phyloP scores from a whole-genome alignment of 2,329 filamentous ascomycete species.

The Lojkania enalia region DNA sequence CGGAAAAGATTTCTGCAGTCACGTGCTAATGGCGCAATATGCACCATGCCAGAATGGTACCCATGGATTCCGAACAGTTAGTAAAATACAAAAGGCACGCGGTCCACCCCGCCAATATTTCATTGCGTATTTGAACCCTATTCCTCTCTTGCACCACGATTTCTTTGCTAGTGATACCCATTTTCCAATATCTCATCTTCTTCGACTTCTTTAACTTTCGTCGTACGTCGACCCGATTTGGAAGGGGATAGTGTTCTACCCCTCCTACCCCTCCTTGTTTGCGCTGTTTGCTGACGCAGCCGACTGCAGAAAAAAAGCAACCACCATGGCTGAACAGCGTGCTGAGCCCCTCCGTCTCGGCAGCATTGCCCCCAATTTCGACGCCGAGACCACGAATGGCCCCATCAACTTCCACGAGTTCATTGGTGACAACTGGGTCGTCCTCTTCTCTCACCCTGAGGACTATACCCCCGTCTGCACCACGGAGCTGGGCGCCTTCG shows the following conservation, averaged over 20 bases:
- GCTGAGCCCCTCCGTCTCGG: conserved; percentile 62
- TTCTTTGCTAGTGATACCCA: neutral
- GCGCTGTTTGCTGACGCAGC: conserved; percentile 23
- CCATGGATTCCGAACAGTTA: conserved; percentile 15
- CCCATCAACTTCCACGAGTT: conserved; percentile 72
- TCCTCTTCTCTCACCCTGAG: conserved; percentile 72
- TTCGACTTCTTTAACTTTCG: too few species aligned
- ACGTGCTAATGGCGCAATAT: conserved; percentile 41
- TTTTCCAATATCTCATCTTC: neutral
- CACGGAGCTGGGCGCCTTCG: conserved; percentile 65
- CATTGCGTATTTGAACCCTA: too few species aligned
- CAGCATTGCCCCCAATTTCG: conserved; percentile 69
- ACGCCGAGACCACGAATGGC: conserved; percentile 67
- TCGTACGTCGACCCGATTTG: too few species aligned
- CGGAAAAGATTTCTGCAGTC: conserved; percentile 33
- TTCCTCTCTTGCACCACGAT: too few species aligned
- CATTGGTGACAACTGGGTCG: conserved; percentile 70
- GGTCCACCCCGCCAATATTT: neutral
- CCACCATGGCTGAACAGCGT: conserved; percentile 36
- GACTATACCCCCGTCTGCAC: conserved; percentile 65
- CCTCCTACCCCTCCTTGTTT: conserved; percentile 37
- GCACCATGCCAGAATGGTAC: conserved; percentile 32
- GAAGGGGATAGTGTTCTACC: conserved; percentile 18
- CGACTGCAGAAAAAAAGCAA: conserved; percentile 18
- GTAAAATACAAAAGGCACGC: conserved; percentile 26